A percentile compares a stretch with the other conserved stretches of the same genome.
These are phyloP conservation scores for Wickerhamiella spandovensis DNA, from an alignment of 805 yeast genomes.

Conservation along the genomic window DNA sequence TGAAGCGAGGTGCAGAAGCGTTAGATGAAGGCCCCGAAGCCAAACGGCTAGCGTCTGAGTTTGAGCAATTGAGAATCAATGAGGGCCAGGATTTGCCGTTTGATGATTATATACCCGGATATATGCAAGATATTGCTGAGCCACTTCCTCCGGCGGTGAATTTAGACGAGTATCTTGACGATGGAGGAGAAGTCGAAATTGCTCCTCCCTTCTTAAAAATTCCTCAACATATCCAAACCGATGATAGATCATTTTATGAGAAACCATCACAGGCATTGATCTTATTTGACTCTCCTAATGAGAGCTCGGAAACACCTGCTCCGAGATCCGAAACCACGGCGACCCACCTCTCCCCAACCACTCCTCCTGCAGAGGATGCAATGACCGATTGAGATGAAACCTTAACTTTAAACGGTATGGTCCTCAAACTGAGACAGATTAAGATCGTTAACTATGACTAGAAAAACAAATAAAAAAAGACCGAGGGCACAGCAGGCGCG, in stretches of 20 bases:
- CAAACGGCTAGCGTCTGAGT: conserved; percentile 2
- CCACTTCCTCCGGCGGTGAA: conserved; percentile 7
- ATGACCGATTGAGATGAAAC: background rate
- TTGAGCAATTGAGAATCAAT: background rate
- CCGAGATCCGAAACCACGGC: background rate
- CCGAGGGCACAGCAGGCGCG: too few species aligned
- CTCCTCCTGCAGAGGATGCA: background rate
- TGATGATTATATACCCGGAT: background rate
- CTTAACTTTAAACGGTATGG: background rate
- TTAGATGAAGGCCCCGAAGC: background rate
- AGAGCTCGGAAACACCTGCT: background rate
- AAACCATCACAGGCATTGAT: conserved; percentile 12
- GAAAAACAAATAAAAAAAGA: background rate
- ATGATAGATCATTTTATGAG: conserved; percentile 8
- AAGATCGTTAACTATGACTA: background rate
- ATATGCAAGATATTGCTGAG: conserved; percentile 14
- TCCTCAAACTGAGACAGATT: background rate
- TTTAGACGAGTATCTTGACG: conserved; percentile 5
- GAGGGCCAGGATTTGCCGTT: background rate
- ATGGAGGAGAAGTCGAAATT: conserved; percentile 11
- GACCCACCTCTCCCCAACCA: background rate
- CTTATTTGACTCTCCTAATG: conserved; percentile 4
- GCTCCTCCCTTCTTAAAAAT: conserved; percentile 13
- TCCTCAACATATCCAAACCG: background rate
- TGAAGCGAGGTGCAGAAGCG: conserved; percentile 3